Evolutionary conservation across 2,329 filamentous ascomycete genomes (phyloP).

Genomic region (Sclerotinia minor): DNA sequence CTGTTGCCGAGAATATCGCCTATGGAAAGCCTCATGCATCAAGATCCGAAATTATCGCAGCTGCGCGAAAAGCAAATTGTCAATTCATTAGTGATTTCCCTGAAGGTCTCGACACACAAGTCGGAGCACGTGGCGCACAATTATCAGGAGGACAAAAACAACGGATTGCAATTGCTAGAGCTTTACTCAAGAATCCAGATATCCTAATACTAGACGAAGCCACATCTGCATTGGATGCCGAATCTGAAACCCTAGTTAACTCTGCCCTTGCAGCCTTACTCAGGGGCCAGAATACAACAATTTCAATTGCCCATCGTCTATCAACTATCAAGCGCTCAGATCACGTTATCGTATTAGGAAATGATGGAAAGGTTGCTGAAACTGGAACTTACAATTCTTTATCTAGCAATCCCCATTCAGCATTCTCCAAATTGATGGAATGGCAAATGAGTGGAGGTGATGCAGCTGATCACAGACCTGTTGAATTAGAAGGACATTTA

Average conservation of each 20-base stretch:
- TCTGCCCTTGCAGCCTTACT: conserved; percentile 80
- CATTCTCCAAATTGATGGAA: conserved; percentile 95
- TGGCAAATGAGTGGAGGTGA: conserved; percentile 96
- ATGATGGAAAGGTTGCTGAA: conserved; percentile 86
- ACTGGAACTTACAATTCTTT: conserved; percentile 81
- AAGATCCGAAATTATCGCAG: conserved; percentile 77
- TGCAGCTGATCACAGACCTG: conserved; percentile 45
- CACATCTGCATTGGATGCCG: conserved; percentile 91
- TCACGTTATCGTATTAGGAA: conserved; percentile 86
- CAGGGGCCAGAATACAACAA: conserved; percentile 87
- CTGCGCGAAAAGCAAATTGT: conserved; percentile 90
- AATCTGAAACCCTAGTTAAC: conserved; percentile 96
- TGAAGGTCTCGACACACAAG: conserved; percentile 90
- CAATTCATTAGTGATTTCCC: conserved; percentile 96
- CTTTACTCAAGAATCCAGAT: conserved; percentile 91
- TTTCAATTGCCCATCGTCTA: conserved; percentile 93
- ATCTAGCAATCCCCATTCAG: conserved; percentile 70
- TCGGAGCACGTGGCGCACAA: conserved; percentile 88
- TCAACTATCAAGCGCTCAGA: conserved; percentile 97
- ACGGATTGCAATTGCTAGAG: conserved; percentile 93
- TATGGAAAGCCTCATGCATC: conserved; percentile 83
- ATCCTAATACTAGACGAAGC: conserved; percentile 96
- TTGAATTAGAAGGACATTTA: conserved; percentile 36
- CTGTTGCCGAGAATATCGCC: conserved; percentile 84
- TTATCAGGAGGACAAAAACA: conserved; percentile 97